These are phyloP conservation scores for Vitis cinerea DNA, from an alignment of 164 flowering plant species.

Conservation along the genomic window DNA sequence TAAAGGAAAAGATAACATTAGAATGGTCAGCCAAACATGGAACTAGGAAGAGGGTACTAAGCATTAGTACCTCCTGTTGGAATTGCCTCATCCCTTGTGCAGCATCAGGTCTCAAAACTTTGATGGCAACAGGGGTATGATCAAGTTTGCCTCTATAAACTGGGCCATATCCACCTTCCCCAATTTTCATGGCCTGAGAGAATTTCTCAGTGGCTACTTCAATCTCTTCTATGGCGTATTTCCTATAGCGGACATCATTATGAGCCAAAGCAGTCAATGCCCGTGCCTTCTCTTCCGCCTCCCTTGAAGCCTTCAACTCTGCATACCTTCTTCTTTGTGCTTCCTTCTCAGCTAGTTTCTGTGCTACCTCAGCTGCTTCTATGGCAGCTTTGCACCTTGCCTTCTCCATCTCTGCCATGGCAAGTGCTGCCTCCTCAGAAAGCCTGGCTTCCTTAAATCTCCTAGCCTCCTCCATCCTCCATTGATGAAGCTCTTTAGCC, in stretches of 20 bases:
- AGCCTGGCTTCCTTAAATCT: conserved; percentile 52
- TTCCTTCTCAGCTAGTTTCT: conserved; percentile 65
- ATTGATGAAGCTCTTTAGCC: conserved; percentile 54
- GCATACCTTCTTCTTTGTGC: conserved; percentile 50
- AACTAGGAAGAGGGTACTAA: too few species aligned
- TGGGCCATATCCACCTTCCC: conserved; percentile 90
- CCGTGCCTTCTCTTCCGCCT: conserved; percentile 50
- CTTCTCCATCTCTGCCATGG: conserved; percentile 59
- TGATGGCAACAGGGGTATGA: conserved; percentile 76
- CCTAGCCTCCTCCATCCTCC: conserved; percentile 55
- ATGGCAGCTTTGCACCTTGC: conserved; percentile 61
- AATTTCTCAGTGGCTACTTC: conserved; percentile 57
- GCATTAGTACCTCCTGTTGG: conserved; percentile 60
- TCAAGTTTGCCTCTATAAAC: conserved; percentile 60
- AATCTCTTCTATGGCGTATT: conserved; percentile 61
- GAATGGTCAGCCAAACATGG: too few species aligned
- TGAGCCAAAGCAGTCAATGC: conserved; percentile 38
- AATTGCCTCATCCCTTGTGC: conserved; percentile 76
- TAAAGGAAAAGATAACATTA: background rate
- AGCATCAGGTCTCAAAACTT: conserved; percentile 70
- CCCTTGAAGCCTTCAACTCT: conserved; percentile 52
- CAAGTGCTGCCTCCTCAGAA: conserved; percentile 61
- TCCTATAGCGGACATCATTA: conserved; percentile 49
- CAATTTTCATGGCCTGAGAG: conserved; percentile 42
- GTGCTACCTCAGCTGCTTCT: conserved; percentile 62